Percentiles rank a stretch among this genome's conserved stretches.
These are phyloP conservation scores for Backusella parvicylindrica DNA, from an alignment of 192 early-diverging fungal genomes.

Conservation along the genomic window DNA sequence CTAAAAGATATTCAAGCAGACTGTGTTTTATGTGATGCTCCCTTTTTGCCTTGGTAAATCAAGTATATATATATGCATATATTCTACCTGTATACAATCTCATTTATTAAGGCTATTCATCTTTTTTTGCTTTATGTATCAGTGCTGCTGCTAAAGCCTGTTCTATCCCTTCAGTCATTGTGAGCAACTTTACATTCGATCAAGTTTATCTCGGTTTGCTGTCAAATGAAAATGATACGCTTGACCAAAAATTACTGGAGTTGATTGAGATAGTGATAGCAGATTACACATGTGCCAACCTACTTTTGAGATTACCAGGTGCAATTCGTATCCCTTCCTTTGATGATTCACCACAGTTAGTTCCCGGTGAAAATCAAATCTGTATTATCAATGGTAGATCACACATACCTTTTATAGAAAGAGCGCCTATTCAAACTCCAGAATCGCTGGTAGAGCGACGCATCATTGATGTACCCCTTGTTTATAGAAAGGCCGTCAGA, in stretches of 20 bases:
- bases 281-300: constrained; percentile 50
- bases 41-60: constrained; percentile 55
- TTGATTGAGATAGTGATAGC: constrained; percentile 39
- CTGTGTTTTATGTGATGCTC: constrained; percentile 53
- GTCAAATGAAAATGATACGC: constrained; percentile 41
- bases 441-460: constrained; percentile 21
- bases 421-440: constrained; percentile 6
- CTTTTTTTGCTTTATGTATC: constrained; percentile 21
- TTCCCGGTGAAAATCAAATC: constrained; percentile 5
- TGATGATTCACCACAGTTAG: constrained; percentile 29
- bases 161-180: constrained; percentile 50
- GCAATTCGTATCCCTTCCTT: constrained; percentile 57
- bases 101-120: neutral
- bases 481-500: constrained; percentile 45
- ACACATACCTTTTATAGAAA: constrained; percentile 14
- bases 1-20: constrained; percentile 46
- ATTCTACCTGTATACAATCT: neutral
- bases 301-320: constrained; percentile 50
- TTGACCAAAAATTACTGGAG: constrained; percentile 38
- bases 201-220: constrained; percentile 50
- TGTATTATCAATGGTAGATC: constrained; percentile 32
- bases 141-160: constrained; percentile 44
- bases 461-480: constrained; percentile 55
- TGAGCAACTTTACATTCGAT: constrained; percentile 63
- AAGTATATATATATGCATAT: neutral